Evolutionary conservation across 345 rosid genomes (phyloP), one percentile per base, ranked within the genome.

Genomic region (Cardamine resedifolia): DNA sequence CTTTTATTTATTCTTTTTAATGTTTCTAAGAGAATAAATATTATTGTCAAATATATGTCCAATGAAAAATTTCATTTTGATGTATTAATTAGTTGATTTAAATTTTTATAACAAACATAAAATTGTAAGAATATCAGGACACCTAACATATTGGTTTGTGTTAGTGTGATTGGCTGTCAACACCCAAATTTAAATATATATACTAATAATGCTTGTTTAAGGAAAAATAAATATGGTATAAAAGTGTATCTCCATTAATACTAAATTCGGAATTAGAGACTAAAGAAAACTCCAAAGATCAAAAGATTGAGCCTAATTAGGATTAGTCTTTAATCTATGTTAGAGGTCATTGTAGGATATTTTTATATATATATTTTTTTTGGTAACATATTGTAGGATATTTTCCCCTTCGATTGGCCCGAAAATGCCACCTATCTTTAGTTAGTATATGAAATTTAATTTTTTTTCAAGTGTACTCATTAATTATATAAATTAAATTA

Each of bases 371-470:
- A n/a, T n/a, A n/a, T n/a, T n/a, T n/a, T n/a, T n/a, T n/a, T n/a
- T n/a, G n/a, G n/a, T n/a, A n/a, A n/a, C n/a, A n/a, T n/a, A 26
- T 64, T 72, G 55, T 16, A 31, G 64, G 64, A 51, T 57, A 28
- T 48, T 10, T 50, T n/a, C n/a, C 50, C 3, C 14, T 15, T 50
- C 4, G 9, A 66, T 30, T 55, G 45, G 19, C 27, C 53, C 30
- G 31, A 53, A 21, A 72, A 52, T 53, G 26, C 36, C 33, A 77
- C 27, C 2, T 56, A 52, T 66, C 31, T 66, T 59, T 15, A 28
- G 2, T 16, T 56, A 12, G 38, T 34, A 66, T 18, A 14, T 24
- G n/a, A 63, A 44, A 12, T 31, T 44, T n/a, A 2, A 8, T 3
- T 28, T 27, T 0, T 53, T 10, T 50, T 38, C 1, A 53, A 6